A percentile compares a stretch with the other conserved stretches of the same genome.
Evolutionary conservation across 2,329 filamentous ascomycete species (phyloP).

Genomic region (Diplodia corticola): DNA sequence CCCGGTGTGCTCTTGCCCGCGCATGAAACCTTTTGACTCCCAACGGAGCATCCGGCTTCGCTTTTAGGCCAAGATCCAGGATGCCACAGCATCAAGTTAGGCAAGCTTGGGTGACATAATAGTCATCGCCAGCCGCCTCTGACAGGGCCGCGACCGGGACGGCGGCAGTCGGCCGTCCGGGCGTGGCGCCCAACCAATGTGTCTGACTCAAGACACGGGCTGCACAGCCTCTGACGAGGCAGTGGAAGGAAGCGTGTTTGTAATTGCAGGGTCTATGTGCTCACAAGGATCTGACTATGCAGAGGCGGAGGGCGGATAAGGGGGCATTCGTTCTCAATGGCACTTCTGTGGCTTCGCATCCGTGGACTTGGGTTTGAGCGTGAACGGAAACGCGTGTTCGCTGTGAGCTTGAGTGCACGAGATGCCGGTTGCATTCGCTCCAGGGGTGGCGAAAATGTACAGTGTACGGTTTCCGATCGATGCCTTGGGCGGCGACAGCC

Average conservation of each 20-base stretch:
- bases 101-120: neutral
- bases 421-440: neutral
- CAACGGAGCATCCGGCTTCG: constrained; percentile 10
- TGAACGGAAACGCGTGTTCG: neutral
- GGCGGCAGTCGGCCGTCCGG: neutral
- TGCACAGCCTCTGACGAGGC: constrained; percentile 1
- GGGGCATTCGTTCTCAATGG: neutral
- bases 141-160: neutral
- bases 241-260: constrained; percentile 3
- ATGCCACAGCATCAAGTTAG: constrained; percentile 1
- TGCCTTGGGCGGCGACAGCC: constrained; percentile 9
- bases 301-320: neutral
- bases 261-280: constrained; percentile 6
- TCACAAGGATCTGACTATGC: neutral
- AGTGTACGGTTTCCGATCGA: neutral
- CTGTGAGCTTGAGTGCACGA: neutral
- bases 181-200: neutral
- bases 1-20: neutral
- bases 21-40: neutral
- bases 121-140: neutral
- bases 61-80: constrained; percentile 12
- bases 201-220: constrained; percentile 1
- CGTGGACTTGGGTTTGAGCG: neutral
- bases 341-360: constrained; percentile 1
- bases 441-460: neutral